These are phyloP conservation scores for Sporisorium iseilematis-ciliati DNA, from an alignment of 1,284 basidiomycete genomes.

Conservation along the genomic window DNA sequence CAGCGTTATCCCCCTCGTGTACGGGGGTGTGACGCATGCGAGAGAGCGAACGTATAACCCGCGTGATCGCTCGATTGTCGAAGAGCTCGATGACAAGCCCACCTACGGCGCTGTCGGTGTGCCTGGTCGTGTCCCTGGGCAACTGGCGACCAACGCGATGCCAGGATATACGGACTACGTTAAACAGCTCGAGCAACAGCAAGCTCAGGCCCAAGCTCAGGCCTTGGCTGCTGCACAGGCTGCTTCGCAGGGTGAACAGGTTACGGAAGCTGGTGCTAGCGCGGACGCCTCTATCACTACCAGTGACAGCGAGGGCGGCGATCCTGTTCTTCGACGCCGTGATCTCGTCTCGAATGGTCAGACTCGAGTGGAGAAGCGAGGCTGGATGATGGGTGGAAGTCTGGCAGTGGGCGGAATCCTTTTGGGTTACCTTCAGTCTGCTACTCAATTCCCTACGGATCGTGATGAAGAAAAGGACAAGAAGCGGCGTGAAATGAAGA, in stretches of 20 bases:
- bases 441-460: slow-evolving; percentile 26
- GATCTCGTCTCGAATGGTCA: not conserved
- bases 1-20: slow-evolving; percentile 16
- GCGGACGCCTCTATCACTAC: not conserved
- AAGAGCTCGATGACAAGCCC: slow-evolving; percentile 31
- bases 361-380: slow-evolving; percentile 17
- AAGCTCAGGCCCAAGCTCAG: slow-evolving; percentile 3
- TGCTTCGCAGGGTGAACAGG: not conserved
- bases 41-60: slow-evolving; percentile 21
- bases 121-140: slow-evolving; percentile 28
- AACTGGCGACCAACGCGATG: slow-evolving; percentile 41
- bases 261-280: not conserved
- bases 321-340: slow-evolving; percentile 31
- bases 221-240: not conserved
- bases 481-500: slow-evolving; percentile 19
- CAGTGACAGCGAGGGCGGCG: not conserved
- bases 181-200: slow-evolving; percentile 17
- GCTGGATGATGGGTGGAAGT: not conserved
- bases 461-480: slow-evolving; percentile 33
- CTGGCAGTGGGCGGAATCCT: slow-evolving; percentile 1
- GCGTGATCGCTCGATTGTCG: slow-evolving; percentile 34
- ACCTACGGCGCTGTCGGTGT: slow-evolving; percentile 48
- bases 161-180: slow-evolving; percentile 35
- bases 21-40: slow-evolving; percentile 20
- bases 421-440: slow-evolving; percentile 32